phyloP scores from a whole-genome alignment of 2,329 filamentous ascomycete genomes.

The Periconia sp. region DNA sequence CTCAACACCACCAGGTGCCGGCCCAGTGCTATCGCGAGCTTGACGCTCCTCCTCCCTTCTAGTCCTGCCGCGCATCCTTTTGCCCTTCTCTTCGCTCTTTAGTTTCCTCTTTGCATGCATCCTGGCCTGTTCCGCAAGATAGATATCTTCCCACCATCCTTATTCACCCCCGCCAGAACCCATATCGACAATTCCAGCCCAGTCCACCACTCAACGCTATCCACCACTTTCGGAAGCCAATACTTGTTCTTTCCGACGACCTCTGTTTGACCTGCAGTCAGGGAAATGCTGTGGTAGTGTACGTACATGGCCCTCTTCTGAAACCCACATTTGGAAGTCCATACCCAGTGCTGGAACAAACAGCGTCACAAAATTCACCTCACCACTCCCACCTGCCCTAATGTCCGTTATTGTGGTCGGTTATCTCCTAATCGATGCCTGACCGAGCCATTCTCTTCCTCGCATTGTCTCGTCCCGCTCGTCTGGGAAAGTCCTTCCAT shows the following conservation, averaged over 20 bases:
- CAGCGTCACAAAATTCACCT: slow-evolving; percentile 35
- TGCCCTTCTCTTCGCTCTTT: slow-evolving; percentile 16
- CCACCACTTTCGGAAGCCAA: slow-evolving; percentile 8
- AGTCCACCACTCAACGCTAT: too few species aligned
- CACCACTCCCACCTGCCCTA: slow-evolving; percentile 5
- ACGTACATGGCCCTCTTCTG: slow-evolving; percentile 39
- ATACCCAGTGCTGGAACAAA: slow-evolving; percentile 35
- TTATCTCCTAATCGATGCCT: slow-evolving; percentile 14
- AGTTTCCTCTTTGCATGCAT: slow-evolving; percentile 2
- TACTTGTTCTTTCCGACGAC: slow-evolving; percentile 25
- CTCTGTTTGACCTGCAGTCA: slow-evolving; percentile 29
- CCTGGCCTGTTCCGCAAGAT: slow-evolving; percentile 9
- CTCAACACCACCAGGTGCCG: slow-evolving; percentile 19
- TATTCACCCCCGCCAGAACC: slow-evolving; percentile 3
- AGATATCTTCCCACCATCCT: slow-evolving; percentile 22
- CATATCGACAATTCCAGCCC: too few species aligned
- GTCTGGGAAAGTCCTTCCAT: slow-evolving; percentile 25
- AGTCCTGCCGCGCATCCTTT: slow-evolving; percentile 12
- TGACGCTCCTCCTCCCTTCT: slow-evolving; percentile 31
- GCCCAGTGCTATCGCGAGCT: slow-evolving; percentile 28
- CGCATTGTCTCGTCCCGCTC: slow-evolving; percentile 22
- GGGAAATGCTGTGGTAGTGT: slow-evolving; percentile 52
- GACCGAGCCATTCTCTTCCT: slow-evolving; percentile 11
- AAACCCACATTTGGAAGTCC: slow-evolving; percentile 41
- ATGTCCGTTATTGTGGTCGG: too few species aligned